Evolutionary conservation across 2,329 filamentous ascomycete genomes (phyloP), one percentile per base, ranked within the genome.

Genomic region (Cordyceps fumosorosea): DNA sequence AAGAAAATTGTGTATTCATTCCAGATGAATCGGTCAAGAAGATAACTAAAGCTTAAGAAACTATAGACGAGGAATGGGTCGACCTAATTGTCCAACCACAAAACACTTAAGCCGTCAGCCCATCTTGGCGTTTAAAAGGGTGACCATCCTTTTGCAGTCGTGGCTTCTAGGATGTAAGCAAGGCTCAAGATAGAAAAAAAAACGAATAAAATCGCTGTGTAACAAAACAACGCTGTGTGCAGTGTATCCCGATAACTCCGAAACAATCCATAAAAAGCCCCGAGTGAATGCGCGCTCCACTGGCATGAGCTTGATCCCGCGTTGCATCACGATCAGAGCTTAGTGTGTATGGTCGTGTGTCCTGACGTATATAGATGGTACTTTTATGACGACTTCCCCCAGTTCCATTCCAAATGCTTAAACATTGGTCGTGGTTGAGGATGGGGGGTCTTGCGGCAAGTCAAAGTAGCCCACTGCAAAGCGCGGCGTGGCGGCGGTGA

Each of bases 401-500:
- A 7, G 29, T 5, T 37, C 34, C 34, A 37, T 37, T 14, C 1
- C 34, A 37, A 14, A 37, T 8, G 11, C 34, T 14, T 4, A 37
- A 8, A 12, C 12, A 37, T 29, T 29, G 1, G 29, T 29, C 29
- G 29, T 6, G 29, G 29, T 29, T 7, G 29, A 29, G 6, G 29
- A 29, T 7, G 29, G 8, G 29, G 29, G 8, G 5, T 29, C 29
- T 7, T 7, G 29, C 5, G 29, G 29, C 29, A 29, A 29, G 29
- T 29, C 29, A 29, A 29, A 29, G 29, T 29, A 29, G 29, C 29
- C 29, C 3, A 29, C 29, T 42, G 54, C 47, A 5, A 48, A 51
- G 45, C 62, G 62, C 6, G 62, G 62, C 2, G 62, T 54, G 45
- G 50, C 56, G 11, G 62, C 62, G n/a, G 55, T 58, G 22, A 56